Conservation (phyloP, 768 basidiomycete genomes). For the Hygrocybe punicea region DNA sequence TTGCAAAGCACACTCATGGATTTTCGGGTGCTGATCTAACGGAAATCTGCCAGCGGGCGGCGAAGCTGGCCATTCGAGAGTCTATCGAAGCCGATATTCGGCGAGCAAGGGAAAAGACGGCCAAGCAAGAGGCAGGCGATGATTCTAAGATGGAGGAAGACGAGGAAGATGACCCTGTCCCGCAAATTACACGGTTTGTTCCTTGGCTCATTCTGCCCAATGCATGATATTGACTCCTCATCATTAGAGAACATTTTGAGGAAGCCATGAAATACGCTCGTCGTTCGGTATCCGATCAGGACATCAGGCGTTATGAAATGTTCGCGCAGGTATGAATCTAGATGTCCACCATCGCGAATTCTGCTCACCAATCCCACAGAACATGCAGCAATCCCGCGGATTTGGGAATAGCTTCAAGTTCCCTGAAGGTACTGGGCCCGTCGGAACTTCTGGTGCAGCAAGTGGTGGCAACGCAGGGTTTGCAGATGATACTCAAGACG, state of each 20-base stretch:
- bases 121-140: constrained; percentile 70
- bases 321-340: constrained; percentile 71
- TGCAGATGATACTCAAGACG: constrained; percentile 81
- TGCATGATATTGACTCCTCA: background rate
- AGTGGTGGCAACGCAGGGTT: constrained; percentile 67
- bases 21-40: constrained; percentile 99
- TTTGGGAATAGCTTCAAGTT: constrained; percentile 98
- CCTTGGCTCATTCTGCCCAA: background rate
- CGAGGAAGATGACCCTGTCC: constrained; percentile 85
- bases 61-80: constrained; percentile 94
- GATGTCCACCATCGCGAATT: background rate
- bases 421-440: constrained; percentile 66
- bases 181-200: constrained; percentile 72
- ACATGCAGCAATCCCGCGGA: constrained; percentile 85
- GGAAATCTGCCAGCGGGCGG: constrained; percentile 98
- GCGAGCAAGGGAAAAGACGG: constrained; percentile 71
- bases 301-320: constrained; percentile 98
- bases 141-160: constrained; percentile 72
- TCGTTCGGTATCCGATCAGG: constrained; percentile 93
- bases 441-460: constrained; percentile 42
- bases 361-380: constrained; percentile 41
- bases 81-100: constrained; percentile 92
- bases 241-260: constrained; percentile 87
- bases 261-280: constrained; percentile 98
- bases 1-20: constrained; percentile 91